Evolutionary conservation across 2,329 filamentous ascomycete genomes (phyloP).

Genomic region (Pyrenochaeta sp.): DNA sequence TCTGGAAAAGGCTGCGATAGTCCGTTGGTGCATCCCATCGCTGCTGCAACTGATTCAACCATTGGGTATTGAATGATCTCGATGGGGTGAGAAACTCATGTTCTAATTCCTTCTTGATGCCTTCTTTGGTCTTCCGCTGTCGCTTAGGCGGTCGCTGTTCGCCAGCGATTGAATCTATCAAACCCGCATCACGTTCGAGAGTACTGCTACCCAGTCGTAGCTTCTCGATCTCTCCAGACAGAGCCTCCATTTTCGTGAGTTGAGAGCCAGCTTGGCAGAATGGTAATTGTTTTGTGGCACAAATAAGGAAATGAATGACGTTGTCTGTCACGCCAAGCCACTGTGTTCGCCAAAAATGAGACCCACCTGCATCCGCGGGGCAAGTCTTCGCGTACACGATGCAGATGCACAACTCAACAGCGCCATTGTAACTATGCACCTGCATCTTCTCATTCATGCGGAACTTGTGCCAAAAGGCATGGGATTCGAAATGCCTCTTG

Average conservation of each 20-base stretch:
- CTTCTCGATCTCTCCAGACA: slow-evolving; percentile 61
- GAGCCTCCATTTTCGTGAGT: slow-evolving; percentile 41
- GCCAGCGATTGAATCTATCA: slow-evolving; percentile 69
- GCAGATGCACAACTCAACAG: slow-evolving; percentile 1
- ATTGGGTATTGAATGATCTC: slow-evolving; percentile 78
- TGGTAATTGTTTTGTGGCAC: slow-evolving; percentile 16
- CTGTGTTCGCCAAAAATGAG: slow-evolving; percentile 11
- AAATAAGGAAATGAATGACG: slow-evolving; percentile 30
- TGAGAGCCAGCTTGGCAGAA: slow-evolving; percentile 9
- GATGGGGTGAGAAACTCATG: slow-evolving; percentile 81
- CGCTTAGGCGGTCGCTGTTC: slow-evolving; percentile 62
- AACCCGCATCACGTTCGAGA: slow-evolving; percentile 34
- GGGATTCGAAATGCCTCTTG: neutral
- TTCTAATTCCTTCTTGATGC: slow-evolving; percentile 76
- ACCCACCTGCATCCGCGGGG: slow-evolving; percentile 19
- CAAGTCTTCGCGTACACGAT: slow-evolving; percentile 5
- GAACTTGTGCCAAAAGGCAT: neutral
- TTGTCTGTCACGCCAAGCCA: slow-evolving; percentile 24
- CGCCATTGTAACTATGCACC: slow-evolving; percentile 1
- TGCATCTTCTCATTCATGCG: neutral
- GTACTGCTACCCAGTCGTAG: slow-evolving; percentile 56
- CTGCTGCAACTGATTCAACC: slow-evolving; percentile 90
- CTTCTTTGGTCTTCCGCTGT: slow-evolving; percentile 64
- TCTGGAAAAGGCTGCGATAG: slow-evolving; percentile 82
- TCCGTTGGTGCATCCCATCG: slow-evolving; percentile 85